Base-by-base conservation (phyloP, 495 filamentous ascomycete species). In the Talaromyces stipitatus region DNA sequence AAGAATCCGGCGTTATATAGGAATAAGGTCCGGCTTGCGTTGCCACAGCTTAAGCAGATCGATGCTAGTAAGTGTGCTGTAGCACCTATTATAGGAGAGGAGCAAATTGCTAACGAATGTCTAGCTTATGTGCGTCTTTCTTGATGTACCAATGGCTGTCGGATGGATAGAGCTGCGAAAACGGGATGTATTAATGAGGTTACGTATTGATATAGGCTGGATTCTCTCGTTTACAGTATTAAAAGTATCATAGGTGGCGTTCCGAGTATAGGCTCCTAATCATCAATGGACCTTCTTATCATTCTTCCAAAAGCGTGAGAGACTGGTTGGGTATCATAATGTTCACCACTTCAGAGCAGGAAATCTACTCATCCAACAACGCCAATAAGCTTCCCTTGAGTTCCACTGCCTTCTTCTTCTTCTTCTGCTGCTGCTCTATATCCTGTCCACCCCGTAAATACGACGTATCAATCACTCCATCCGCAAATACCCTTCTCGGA, bases 31-130 rank as follows among this genome's bases (percentile, higher is more conserved):
- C 78, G 84, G 61, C 72, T 99, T 71, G 87, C 90, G 50, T 70
- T 99, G 69, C 94, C 94, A 63, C 84, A 89, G 67, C 76, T 99
- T 27, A 75, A 79, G 68, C 89, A 99, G 78, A 96, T 99, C 66
- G 94, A 99, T 83, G 94, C 94, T 28, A 95, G 94, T 97, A 78
- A 82, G 92, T 89, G 61, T 7, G 33, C 4, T 41, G 2, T 10
- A n/a, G n/a, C n/a, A n/a, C 11, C 8, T 6, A 7, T 18, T 20
- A 2, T 41, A 1, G 6, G 4, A 10, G 18, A 9, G n/a, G n/a
- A 2, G 36, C 16, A 8, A 16, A 41, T 14, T 41, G 36, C 36
- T 41, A 20, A 41, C 6, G 5, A n/a, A 8, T 41, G 16, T 41
- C 11, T 46, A 74, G 71, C 67, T 45, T 73, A 66, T 60, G 64